phyloP scores from a whole-genome alignment of 768 basidiomycete genomes.

The Tricholoma sp. region DNA sequence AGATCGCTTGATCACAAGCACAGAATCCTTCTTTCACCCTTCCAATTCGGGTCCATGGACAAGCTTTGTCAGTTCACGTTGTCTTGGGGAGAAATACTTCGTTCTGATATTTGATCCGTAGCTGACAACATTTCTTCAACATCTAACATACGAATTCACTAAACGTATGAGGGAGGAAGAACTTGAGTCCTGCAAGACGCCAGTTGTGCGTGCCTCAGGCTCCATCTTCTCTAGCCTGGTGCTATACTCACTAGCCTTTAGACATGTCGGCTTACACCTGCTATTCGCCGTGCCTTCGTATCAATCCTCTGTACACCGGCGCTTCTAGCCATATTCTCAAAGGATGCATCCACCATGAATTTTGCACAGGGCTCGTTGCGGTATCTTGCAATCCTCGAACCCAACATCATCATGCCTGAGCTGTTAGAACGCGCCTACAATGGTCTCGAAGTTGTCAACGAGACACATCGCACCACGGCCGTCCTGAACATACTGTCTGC shows the following conservation, averaged over 20 bases:
- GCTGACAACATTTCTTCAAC: slow-evolving; percentile 70
- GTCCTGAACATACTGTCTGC: slow-evolving; percentile 81
- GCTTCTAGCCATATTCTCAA: slow-evolving; percentile 87
- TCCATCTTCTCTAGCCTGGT: neutral
- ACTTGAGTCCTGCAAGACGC: slow-evolving; percentile 70
- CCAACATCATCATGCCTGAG: slow-evolving; percentile 82
- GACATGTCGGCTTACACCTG: slow-evolving; percentile 73
- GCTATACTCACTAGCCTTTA: slow-evolving; percentile 19
- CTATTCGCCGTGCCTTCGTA: slow-evolving; percentile 81
- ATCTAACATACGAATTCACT: slow-evolving; percentile 68
- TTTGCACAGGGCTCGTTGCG: slow-evolving; percentile 79
- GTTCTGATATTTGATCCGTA: slow-evolving; percentile 20
- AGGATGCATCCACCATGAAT: slow-evolving; percentile 75
- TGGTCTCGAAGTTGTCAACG: slow-evolving; percentile 89
- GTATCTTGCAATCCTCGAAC: slow-evolving; percentile 74
- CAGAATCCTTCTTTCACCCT: slow-evolving; percentile 94
- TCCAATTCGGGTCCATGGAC: slow-evolving; percentile 90
- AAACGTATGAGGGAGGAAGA: slow-evolving; percentile 81
- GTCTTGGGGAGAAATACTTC: neutral
- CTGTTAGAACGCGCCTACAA: slow-evolving; percentile 87
- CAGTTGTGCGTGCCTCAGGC: slow-evolving; percentile 40
- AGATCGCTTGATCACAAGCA: slow-evolving; percentile 83
- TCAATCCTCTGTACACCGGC: slow-evolving; percentile 78
- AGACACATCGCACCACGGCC: slow-evolving; percentile 92
- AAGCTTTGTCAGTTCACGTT: slow-evolving; percentile 36